Base-by-base conservation (phyloP, 202 grass and related monocot genomes). In the Musa balbisiana region DNA sequence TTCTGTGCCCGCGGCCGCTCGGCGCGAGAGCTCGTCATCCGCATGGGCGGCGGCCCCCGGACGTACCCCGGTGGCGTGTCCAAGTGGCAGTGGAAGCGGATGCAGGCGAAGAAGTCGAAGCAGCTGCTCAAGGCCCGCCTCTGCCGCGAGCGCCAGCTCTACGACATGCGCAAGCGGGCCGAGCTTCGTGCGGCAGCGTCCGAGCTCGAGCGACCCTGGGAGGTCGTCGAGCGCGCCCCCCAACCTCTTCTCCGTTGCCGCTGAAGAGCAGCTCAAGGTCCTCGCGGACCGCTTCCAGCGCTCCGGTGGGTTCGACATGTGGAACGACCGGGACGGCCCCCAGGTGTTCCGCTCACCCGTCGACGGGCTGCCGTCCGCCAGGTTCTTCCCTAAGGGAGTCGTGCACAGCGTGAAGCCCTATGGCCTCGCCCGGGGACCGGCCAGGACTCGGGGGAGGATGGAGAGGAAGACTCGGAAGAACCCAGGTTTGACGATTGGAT, bases 21-120 rank as follows among this genome's bases (percentile, higher is more conserved):
- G 22, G 3, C 63, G 11, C 63, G 43, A 21, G 67, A 70, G 43
- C 67, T 70, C 67, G 67, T 70, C 10, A 70, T 70, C 0, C 67
- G 67, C 15, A 52, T 70, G 67, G 67, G 67, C 51, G 43, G 10
- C 64, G 71, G 53, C 0, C 73, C 80, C 88, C 93, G 0, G 88
- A 90, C 73, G 15, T 70, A 51, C 67, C 67, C 67, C 19, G 67
- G 67, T 8, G 67, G 67, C 69, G 93, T 97, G 50, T 81, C 93
- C 58, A 97, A 97, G 84, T 97, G 93, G 93, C 90, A 97, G 80
- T 97, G 93, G 93, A 97, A 97, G 86, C 84, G 90, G 50, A 97
- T 97, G 93, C 93, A 97, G 73, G 67, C 49, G 19, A 91, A 85
- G 82, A 97, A 97, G 80, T 84, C 88, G 2, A 90, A 84, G 86